These are phyloP conservation scores for Cenchrus purpureus DNA, from an alignment of 176 grass and related monocot species.

Conservation along the genomic window DNA sequence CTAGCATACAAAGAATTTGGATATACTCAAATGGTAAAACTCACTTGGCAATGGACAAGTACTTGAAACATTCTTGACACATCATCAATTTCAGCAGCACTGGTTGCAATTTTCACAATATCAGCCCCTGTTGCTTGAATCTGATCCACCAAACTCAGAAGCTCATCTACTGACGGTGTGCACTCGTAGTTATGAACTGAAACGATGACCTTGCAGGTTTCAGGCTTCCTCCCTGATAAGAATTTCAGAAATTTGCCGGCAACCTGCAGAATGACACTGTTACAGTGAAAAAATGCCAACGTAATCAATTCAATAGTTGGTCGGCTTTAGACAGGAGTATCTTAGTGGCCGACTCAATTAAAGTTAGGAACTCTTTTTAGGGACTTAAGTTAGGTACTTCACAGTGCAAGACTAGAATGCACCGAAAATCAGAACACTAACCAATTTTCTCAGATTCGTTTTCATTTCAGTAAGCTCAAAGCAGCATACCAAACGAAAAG, in stretches of 20 bases:
- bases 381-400: not conserved
- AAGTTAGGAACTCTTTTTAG: not conserved
- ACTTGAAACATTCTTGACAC: conserved; percentile 84
- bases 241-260: conserved; percentile 69
- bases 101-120: conserved; percentile 86
- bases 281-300: not conserved
- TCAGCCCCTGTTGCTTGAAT: conserved; percentile 80
- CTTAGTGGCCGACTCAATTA: not conserved
- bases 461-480: not conserved
- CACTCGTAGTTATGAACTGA: conserved; percentile 83
- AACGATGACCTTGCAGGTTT: conserved; percentile 82
- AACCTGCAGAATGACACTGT: conserved; percentile 54
- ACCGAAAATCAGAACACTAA: not conserved
- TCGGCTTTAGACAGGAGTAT: not conserved
- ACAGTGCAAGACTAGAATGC: not conserved
- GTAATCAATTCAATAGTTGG: not conserved
- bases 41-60: conserved; percentile 71
- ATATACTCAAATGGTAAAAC: conserved; percentile 16
- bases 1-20: not conserved
- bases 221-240: conserved; percentile 76
- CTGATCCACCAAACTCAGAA: conserved; percentile 60
- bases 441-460: not conserved
- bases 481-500: not conserved
- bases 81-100: conserved; percentile 80
- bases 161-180: conserved; percentile 69